Evolutionary conservation across 2,329 filamentous ascomycete species (phyloP), one percentile per base, ranked within the genome.

Genomic region (Pseudocercospora vitis): DNA sequence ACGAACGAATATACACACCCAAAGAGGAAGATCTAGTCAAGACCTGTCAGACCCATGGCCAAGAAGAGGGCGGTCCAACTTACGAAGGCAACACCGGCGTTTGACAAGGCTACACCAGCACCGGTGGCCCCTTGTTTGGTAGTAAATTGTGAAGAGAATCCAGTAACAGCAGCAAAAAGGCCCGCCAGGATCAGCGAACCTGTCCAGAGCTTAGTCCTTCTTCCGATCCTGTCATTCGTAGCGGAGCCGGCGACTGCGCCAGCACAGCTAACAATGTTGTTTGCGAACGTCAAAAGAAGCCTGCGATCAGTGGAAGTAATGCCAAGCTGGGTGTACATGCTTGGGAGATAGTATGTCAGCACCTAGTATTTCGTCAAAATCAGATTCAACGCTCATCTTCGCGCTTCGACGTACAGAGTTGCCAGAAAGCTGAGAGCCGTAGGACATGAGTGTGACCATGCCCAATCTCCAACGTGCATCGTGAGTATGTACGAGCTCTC

Each of bases 241-340:
- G 52, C 52, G 9, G 52, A 54, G 12, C 52, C 52, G 16, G 47
- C 46, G 3, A 54, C 35, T 11, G 52, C 52, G 7, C 52, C 52
- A n/a, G 37, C 37, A 14, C 52, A 54, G 29, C 46, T 50, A 4
- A 54, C 52, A n/a, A 54, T 54, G n/a, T 40, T 54, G 47, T 50
- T 54, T 8, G 44, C 52, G 29, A 54, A 54, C 0, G 52, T 54
- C 8, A 54, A 40, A 8, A 54, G 23, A 1, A 54, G 37, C 19
- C 52, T 7, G 7, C 52, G 37, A 37, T 54, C 37, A 9, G 52
- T 54, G 5, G 52, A 50, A 1, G 46, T 47, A 16, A 54, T 50
- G 1, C 52, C 52, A 6, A 54, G 52, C 39, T 54, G 52, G 9
- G 26, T 45, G 23, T 54, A 54, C 52, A 54, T 54, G 2, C 23